Percentiles rank a stretch among this genome's conserved stretches.
phyloP scores from a whole-genome alignment of 257 asterid species.

The Solanum infundibuliforme region DNA sequence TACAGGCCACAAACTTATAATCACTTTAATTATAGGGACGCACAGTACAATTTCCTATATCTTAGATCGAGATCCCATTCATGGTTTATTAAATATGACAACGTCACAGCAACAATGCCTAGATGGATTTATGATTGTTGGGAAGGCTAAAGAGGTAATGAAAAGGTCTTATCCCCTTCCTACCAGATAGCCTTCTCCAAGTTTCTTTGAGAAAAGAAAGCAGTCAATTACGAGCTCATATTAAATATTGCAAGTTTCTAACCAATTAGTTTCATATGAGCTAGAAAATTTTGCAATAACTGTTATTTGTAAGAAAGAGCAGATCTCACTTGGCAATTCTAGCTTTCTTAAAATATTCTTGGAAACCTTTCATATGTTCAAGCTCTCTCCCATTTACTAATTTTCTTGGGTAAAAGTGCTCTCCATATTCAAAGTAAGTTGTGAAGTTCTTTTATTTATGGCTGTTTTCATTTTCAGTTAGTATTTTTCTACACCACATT shows the following conservation, averaged over 20 bases:
- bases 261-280: neutral
- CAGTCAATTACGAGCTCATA: neutral
- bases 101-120: neutral
- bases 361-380: neutral
- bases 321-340: neutral
- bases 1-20: neutral
- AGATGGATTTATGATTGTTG: neutral
- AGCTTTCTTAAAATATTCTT: neutral
- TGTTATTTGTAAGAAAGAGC: neutral
- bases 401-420: neutral
- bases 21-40: neutral
- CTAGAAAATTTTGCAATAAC: neutral
- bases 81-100: neutral
- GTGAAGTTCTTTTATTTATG: neutral
- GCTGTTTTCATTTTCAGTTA: neutral
- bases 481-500: neutral
- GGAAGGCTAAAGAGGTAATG: neutral
- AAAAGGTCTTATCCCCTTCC: neutral
- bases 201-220: neutral
- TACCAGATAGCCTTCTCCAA: neutral
- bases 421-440: neutral
- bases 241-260: neutral
- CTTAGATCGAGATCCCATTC: neutral
- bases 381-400: neutral
- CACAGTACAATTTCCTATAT: neutral